Evolutionary conservation across 306 rosid genomes (phyloP), one percentile per base, ranked within the genome.

Genomic region (Quercus rubra): DNA sequence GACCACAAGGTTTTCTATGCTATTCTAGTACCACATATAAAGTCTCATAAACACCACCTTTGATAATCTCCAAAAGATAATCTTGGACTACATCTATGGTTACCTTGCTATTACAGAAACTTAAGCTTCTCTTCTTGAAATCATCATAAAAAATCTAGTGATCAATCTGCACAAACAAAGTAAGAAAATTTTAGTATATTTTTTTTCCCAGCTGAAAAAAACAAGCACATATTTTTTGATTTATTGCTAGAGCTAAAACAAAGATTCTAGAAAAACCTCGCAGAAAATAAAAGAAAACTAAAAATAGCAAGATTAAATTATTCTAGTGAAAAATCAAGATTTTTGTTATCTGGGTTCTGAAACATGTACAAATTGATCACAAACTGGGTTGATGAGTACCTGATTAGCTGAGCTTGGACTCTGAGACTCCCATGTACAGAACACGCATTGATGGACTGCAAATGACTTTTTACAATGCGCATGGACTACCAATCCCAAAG

Each of bases 341-440:
- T 30, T 0, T 74, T 71, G 41, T 55, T 71, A 82, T 54, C 77
- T 82, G 91, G 86, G 83, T 59, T 74, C 17, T 68, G 68, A 82
- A 54, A 74, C 56, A 81, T 25, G 21, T 23, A 73, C 23, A 72
- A 46, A 21, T 49, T 31, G 28, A 70, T 41, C 0, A 8, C 3
- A 78, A 78, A 76, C 79, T 15, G 61, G 78, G 63, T 73, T 68
- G 38, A 70, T 51, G 13, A 46, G 23, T 77, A 89, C 84, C 88
- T 81, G 89, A 73, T 52, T 46, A 43, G 55, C 70, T 78, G 33
- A 43, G 55, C 70, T 78, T 52, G 63, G 28, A 66, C 31, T 74
- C 33, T 70, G 71, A 62, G 54, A 79, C 78, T 81, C 55, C 46
- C 46, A 41, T 41, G 12, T 41, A 41, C 46, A 41, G 46, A 41